Conservation (phyloP, 257 asterid species). For the Solanum commersonii region DNA sequence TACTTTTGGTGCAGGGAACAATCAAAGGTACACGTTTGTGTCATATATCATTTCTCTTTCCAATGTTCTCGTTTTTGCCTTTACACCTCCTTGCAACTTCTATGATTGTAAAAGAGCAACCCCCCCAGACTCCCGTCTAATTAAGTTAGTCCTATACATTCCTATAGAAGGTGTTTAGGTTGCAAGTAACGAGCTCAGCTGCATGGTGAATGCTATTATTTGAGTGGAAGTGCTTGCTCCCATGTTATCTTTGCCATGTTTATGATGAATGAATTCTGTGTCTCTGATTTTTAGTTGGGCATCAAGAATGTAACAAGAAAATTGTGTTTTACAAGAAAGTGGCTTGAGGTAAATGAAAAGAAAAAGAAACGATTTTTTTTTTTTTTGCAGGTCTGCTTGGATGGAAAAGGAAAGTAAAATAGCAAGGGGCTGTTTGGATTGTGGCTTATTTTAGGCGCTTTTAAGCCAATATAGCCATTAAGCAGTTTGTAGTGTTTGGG, state of each 20-base stretch:
- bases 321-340: not conserved
- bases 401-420: not conserved
- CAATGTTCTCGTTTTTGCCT: not conserved
- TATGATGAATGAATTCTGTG: not conserved
- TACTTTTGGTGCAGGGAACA: conserved; percentile 43
- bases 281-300: not conserved
- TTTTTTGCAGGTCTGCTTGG: not conserved
- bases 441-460: not conserved
- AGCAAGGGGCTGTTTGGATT: not conserved
- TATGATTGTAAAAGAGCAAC: not conserved
- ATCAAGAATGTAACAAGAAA: not conserved
- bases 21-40: conserved; percentile 44
- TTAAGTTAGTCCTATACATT: not conserved
- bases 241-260: not conserved
- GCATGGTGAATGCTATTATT: not conserved
- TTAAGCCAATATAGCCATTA: not conserved
- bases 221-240: not conserved
- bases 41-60: not conserved
- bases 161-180: not conserved
- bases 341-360: not conserved
- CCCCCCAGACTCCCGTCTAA: not conserved
- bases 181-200: not conserved
- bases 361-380: not conserved
- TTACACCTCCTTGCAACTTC: not conserved
- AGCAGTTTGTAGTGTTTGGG: not conserved